A percentile compares a stretch with the other conserved stretches of the same genome.
Conservation (phyloP, 495 filamentous ascomycete genomes). For the Staphylotrichum longicolle region DNA sequence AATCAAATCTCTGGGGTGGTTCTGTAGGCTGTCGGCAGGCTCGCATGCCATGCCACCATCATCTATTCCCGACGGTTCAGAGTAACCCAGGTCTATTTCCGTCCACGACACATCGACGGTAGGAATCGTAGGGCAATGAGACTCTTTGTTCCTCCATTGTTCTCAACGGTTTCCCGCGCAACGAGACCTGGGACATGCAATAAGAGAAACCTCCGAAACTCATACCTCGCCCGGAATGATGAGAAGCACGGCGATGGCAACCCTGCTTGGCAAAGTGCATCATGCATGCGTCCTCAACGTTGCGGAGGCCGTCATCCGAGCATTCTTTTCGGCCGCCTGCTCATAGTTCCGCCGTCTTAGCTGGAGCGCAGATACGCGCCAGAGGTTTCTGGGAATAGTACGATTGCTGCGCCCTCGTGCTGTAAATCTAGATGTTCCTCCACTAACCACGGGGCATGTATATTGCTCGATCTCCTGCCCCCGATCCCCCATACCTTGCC, state of each 20-base stretch:
- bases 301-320: constrained; percentile 14
- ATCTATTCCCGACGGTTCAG: constrained; percentile 7
- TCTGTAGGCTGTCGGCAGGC: too few relatives aligned
- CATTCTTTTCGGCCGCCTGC: neutral
- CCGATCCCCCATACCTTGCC: neutral
- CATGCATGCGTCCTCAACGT: neutral
- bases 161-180: neutral
- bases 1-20: neutral
- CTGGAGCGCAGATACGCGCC: neutral
- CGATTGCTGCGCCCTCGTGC: neutral
- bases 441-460: neutral
- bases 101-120: neutral
- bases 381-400: neutral
- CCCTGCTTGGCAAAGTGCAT: too few relatives aligned
- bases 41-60: neutral
- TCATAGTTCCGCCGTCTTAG: neutral
- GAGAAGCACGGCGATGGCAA: neutral
- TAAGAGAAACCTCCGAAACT: neutral
- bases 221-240: neutral
- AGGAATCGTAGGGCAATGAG: neutral
- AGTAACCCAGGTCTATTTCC: constrained; percentile 15
- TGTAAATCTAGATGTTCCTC: too few relatives aligned
- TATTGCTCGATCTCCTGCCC: neutral
- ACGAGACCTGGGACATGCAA: neutral
- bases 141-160: neutral